phyloP scores from a whole-genome alignment of 2,329 filamentous ascomycete genomes.

The Sporothrix phasma region DNA sequence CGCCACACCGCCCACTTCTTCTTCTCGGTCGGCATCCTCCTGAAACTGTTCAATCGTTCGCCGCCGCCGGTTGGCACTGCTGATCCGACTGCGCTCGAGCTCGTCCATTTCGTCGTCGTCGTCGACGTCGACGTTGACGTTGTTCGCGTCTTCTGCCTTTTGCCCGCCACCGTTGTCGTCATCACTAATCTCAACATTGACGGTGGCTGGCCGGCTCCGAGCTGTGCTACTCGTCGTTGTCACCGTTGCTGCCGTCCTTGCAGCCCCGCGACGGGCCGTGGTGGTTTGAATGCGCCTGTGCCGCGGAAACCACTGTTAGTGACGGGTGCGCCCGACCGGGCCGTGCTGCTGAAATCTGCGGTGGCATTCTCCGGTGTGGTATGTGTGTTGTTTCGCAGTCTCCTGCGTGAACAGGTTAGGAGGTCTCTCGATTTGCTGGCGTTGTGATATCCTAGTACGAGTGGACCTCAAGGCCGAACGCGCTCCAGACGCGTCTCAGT shows the following conservation, averaged over 20 bases:
- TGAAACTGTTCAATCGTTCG: constrained; percentile 8
- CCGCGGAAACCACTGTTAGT: constrained; percentile 7
- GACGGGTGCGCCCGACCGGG: background rate
- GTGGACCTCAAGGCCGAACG: background rate
- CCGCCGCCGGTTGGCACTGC: background rate
- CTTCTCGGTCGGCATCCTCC: constrained; percentile 19
- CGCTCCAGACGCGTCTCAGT: background rate
- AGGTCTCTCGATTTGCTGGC: too few relatives aligned
- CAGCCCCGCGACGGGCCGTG: constrained; percentile 5
- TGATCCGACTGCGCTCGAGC: constrained; percentile 5
- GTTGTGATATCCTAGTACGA: too few relatives aligned
- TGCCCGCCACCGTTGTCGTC: background rate
- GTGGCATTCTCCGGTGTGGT: constrained; percentile 11
- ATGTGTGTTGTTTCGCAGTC: too few relatives aligned
- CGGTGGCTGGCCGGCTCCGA: background rate
- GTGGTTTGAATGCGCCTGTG: constrained; percentile 16
- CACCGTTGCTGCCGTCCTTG: background rate
- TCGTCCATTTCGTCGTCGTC: background rate
- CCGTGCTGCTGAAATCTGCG: constrained; percentile 11
- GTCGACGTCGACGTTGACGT: background rate
- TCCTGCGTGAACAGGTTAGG: too few relatives aligned
- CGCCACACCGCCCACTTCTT: constrained; percentile 5
- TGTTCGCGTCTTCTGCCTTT: background rate
- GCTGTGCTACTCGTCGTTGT: background rate
- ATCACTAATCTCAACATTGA: background rate